Base-by-base conservation (phyloP, 1,139 yeast genomes). In the Hemisphaericaspora xylanilytica region DNA sequence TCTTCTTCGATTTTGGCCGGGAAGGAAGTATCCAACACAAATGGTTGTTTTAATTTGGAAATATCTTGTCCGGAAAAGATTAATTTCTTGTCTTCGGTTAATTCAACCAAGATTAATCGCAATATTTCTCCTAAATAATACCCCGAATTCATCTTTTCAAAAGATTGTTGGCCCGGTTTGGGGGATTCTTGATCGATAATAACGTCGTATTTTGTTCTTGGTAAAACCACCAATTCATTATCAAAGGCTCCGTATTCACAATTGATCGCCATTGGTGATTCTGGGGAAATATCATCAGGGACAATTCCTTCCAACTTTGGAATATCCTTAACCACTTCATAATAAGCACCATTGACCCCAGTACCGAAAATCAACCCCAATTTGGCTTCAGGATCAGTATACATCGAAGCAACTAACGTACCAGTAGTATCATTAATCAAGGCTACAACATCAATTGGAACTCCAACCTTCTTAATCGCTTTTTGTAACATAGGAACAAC, bases 191-290 rank as follows among this genome's bases (percentile, higher is more conserved):
- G 70, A 64, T 92, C 98, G 49, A 92, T 82, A 51, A 68, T 72
- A 42, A 82, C 59, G 63, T 92, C 98, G 62, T 82, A 90, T 59
- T 81, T 82, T 48, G 96, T 90, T 70, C 97, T 80, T 60, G 97
- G 98, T 53, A 92, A 77, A 30, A 80, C 78, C 11, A 63, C 49
- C 58, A 85, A 95, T 64, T 88, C 96, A 59, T 88, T 90, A 65
- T 92, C 97, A 59, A 92, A 92, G 6, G 97, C 92, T 56, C 97
- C 97, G 69, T 92, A 92, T 70, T 92, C 98, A 73, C 97, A 90
- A 73, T 92, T 92, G 65, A 92, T 90, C 39, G 96, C 97, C 95
- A 92, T 90, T 47, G 82, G 81, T 25, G 87, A 75, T 32, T 77
- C 78, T 11, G 61, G 65, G 32, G 73, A 61, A 49, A 89, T 75